phyloP scores from a whole-genome alignment of 495 filamentous ascomycete species.

The Parachaetomium inaequale region DNA sequence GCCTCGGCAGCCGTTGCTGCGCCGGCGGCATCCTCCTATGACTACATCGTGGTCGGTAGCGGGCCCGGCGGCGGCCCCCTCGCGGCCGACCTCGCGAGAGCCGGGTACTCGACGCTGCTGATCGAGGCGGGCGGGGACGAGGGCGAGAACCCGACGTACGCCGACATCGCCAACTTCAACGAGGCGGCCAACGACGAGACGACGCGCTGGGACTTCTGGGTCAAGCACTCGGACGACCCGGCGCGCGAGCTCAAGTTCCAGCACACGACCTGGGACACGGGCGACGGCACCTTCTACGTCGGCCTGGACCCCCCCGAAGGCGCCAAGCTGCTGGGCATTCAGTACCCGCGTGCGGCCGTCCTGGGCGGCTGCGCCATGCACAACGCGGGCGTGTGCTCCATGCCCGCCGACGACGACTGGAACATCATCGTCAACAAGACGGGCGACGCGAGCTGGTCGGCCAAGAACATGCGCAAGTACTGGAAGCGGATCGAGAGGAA shows the following conservation, averaged over 20 bases:
- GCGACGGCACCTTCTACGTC: slow-evolving; percentile 47
- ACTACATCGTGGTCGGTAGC: slow-evolving; percentile 64
- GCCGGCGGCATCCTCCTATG: slow-evolving; percentile 39
- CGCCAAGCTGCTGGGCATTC: slow-evolving; percentile 43
- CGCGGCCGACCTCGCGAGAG: slow-evolving; percentile 57
- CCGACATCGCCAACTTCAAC: slow-evolving; percentile 41
- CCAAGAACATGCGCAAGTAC: slow-evolving; percentile 46
- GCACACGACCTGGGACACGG: slow-evolving; percentile 43
- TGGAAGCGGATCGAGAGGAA: slow-evolving; percentile 44
- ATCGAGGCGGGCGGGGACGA: slow-evolving; percentile 64
- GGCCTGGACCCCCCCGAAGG: slow-evolving; percentile 43
- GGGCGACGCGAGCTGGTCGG: slow-evolving; percentile 44
- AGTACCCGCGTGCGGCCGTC: slow-evolving; percentile 47
- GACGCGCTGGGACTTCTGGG: slow-evolving; percentile 52
- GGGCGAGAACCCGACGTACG: slow-evolving; percentile 46
- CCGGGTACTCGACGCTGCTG: slow-evolving; percentile 57
- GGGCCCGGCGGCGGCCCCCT: slow-evolving; percentile 64
- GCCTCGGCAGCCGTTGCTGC: slow-evolving; percentile 26
- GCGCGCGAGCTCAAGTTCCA: slow-evolving; percentile 41
- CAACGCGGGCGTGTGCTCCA: slow-evolving; percentile 42
- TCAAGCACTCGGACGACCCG: slow-evolving; percentile 47
- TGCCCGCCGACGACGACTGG: slow-evolving; percentile 48
- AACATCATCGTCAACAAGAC: slow-evolving; percentile 43
- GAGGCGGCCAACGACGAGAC: slow-evolving; percentile 45
- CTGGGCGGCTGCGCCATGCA: slow-evolving; percentile 51